phyloP scores from a whole-genome alignment of 179 eudicot genomes.

The Gypsophila paniculata region DNA sequence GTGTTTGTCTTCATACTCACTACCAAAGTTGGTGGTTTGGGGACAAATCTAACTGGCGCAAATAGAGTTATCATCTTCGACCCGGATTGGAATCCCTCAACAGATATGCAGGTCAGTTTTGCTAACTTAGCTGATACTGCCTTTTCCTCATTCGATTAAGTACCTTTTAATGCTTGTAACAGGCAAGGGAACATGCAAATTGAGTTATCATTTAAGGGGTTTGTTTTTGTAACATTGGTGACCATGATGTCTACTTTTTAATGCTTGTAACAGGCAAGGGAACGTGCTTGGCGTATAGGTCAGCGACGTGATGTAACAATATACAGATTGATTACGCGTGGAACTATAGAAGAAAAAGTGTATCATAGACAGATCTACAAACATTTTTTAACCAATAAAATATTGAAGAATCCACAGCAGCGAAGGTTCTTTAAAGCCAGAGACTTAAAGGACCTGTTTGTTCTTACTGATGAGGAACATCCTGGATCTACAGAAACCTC shows the following conservation, averaged over 20 bases:
- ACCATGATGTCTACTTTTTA: constrained; percentile 2
- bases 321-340: constrained; percentile 89
- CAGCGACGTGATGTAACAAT: constrained; percentile 82
- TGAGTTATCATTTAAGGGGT: too few species aligned
- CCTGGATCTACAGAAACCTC: constrained; percentile 79
- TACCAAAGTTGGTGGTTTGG: constrained; percentile 94
- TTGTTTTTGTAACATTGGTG: too few species aligned
- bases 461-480: constrained; percentile 61
- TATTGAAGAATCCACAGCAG: constrained; percentile 94
- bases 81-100: constrained; percentile 99
- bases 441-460: constrained; percentile 87
- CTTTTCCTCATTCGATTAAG: constrained; percentile 5
- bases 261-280: constrained; percentile 72
- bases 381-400: constrained; percentile 88
- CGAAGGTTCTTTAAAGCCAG: constrained; percentile 89
- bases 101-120: constrained; percentile 82
- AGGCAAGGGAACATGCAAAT: constrained; percentile 59
- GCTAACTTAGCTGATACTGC: background rate
- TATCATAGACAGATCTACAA: constrained; percentile 96
- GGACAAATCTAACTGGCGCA: constrained; percentile 95
- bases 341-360: constrained; percentile 97
- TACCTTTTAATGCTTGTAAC: background rate
- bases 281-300: constrained; percentile 99
- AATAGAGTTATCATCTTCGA: constrained; percentile 93
- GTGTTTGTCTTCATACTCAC: constrained; percentile 81